A percentile compares a stretch with the other conserved stretches of the same genome.
Evolutionary conservation across 345 rosid genomes (phyloP).

Genomic region (Pelargonium nanum): DNA sequence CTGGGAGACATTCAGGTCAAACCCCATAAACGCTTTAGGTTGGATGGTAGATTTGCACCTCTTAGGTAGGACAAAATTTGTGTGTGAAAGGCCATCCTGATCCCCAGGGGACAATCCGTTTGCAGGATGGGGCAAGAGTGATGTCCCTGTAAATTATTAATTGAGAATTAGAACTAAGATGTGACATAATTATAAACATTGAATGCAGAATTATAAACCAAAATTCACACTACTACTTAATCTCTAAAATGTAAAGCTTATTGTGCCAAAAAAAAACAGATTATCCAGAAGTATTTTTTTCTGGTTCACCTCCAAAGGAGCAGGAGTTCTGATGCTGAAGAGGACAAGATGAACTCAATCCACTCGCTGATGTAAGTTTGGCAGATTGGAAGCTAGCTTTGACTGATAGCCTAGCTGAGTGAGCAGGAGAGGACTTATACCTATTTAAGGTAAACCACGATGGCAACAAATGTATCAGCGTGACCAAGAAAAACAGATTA

Average conservation of each 20-base stretch:
- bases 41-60: slow-evolving; percentile 3
- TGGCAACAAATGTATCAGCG: background rate
- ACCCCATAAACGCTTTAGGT: slow-evolving; percentile 28
- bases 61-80: background rate
- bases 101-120: background rate
- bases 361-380: background rate
- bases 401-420: background rate
- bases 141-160: slow-evolving; percentile 3
- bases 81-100: background rate
- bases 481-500: background rate
- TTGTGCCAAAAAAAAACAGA: background rate
- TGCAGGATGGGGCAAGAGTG: background rate
- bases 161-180: background rate
- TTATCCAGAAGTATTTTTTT: too few species aligned
- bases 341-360: background rate
- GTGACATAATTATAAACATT: background rate
- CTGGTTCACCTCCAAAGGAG: background rate
- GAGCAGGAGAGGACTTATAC: background rate
- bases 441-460: background rate
- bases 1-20: slow-evolving; percentile 30
- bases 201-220: background rate
- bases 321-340: background rate
- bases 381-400: background rate
- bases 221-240: too few species aligned
- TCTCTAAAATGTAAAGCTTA: background rate